These are phyloP conservation scores for Plasmodium gallinaceum DNA, from an alignment of 169 alveolate species.

Conservation along the genomic window DNA sequence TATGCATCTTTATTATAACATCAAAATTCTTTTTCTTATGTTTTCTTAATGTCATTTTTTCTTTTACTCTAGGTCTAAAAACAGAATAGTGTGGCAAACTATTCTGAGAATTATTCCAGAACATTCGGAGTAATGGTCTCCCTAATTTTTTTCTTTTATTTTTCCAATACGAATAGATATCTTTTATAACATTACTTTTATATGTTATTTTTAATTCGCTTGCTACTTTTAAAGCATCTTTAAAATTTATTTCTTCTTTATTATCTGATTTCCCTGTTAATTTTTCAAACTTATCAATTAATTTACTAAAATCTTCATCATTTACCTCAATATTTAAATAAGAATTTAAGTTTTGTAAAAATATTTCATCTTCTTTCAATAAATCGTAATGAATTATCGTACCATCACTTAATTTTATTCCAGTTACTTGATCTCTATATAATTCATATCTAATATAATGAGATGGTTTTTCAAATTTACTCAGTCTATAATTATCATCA, in stretches of 20 bases:
- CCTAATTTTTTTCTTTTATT: conserved; percentile 85
- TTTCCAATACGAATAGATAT: conserved; percentile 84
- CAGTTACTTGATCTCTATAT: conserved; percentile 86
- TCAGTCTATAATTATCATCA: conserved; percentile 42
- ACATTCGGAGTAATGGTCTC: conserved; percentile 87
- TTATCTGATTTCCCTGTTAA: conserved; percentile 77
- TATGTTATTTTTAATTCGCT: conserved; percentile 37
- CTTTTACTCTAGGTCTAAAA: conserved; percentile 89
- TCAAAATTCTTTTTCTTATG: conserved; percentile 88
- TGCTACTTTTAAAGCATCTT: conserved; percentile 78
- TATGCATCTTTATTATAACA: conserved; percentile 82
- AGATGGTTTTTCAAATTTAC: conserved; percentile 81
- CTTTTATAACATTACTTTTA: conserved; percentile 64
- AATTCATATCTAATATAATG: conserved; percentile 88
- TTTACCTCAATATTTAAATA: conserved; percentile 52
- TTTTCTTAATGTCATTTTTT: conserved; percentile 89
- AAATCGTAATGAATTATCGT: conserved; percentile 85
- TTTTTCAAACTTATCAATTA: conserved; percentile 85
- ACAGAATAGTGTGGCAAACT: conserved; percentile 88
- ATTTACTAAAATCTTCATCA: conserved; percentile 78
- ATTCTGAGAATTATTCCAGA: conserved; percentile 89
- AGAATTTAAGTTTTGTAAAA: conserved; percentile 81
- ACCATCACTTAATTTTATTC: conserved; percentile 85
- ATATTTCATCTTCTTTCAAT: conserved; percentile 84
- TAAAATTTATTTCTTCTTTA: conserved; percentile 77